A percentile compares a stretch with the other conserved stretches of the same genome.
Conservation (phyloP, 768 basidiomycete species). For the Terana coerulea region DNA sequence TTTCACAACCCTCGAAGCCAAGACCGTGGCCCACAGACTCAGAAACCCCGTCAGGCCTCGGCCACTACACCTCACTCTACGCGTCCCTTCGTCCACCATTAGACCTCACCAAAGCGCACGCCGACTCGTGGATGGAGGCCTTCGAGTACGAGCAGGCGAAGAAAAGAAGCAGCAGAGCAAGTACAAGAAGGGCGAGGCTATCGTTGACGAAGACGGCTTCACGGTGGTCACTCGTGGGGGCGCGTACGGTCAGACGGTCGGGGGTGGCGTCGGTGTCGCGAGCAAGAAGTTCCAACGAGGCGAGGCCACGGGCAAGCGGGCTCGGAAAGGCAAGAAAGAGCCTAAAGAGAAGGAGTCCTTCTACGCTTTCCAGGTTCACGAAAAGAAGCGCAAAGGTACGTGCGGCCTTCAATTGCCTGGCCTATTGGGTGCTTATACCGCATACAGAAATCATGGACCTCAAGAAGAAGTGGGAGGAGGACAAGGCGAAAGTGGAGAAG, state of each 20-base stretch:
- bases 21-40: slow-evolving; percentile 59
- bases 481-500: slow-evolving; percentile 81
- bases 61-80: slow-evolving; percentile 67
- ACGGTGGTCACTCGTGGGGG: slow-evolving; percentile 92
- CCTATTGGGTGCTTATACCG: slow-evolving; percentile 17
- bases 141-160: slow-evolving; percentile 73
- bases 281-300: slow-evolving; percentile 49
- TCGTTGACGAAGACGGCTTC: slow-evolving; percentile 94
- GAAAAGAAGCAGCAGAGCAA: slow-evolving; percentile 55
- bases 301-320: slow-evolving; percentile 31
- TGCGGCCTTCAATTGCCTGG: slow-evolving; percentile 14
- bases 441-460: slow-evolving; percentile 50
- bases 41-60: slow-evolving; percentile 62
- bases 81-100: slow-evolving; percentile 71
- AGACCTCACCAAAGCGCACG: slow-evolving; percentile 68
- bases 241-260: slow-evolving; percentile 82
- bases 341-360: slow-evolving; percentile 62
- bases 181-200: slow-evolving; percentile 79
- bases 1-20: slow-evolving; percentile 49
- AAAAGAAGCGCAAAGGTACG: slow-evolving; percentile 82
- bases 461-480: slow-evolving; percentile 81
- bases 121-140: slow-evolving; percentile 70
- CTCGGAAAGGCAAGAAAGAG: slow-evolving; percentile 61
- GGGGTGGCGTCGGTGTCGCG: slow-evolving; percentile 69
- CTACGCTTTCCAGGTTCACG: slow-evolving; percentile 88